Evolutionary conservation across 78 protist species (phyloP), one percentile per base, ranked within the genome.

Genomic region (Dictyostelium purpureum): DNA sequence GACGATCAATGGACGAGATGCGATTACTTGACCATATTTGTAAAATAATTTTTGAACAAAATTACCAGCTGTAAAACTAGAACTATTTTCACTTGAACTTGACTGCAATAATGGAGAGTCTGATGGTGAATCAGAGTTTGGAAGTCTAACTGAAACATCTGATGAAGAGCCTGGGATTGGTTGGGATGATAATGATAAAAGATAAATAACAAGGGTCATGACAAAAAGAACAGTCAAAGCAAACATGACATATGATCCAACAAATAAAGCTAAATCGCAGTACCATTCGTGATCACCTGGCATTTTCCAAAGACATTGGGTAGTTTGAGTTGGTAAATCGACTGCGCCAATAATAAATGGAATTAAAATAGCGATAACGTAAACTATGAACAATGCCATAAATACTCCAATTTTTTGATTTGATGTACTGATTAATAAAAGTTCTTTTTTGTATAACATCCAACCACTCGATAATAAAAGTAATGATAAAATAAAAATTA

Each of bases 151-250:
- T 3, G 81, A 75, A 7, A 38, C 52, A 59, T 43, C 52, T 33
- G 81, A 75, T 21, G 81, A 75, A 12, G 54, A 75, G 24, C 81
- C 81, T 33, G 81, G 81, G 35, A 75, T 75, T 24, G 81, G 81
- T 40, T 26, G n/a, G 21, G 35, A 40, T 11, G 42, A 31, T 21
- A 12, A 21, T n/a, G 51, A 42, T 51, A 75, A 38, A 0, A 52
- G 1, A 33, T 16, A 51, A 12, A 75, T 26, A 18, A 52, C n/a
- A 0, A 28, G 1, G 0, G 37, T 51, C 0, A 28, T 6, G 21
- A 31, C 33, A 69, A 52, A 61, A 28, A 45, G 40, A 40, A 54
- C 33, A 6, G 12, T 9, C 6, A 54, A 49, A 0, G 66, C 67
- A 47, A 85, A 19, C 2, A 11, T 26, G 5, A 73, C 31, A 28